Evolutionary conservation across 1,284 basidiomycete genomes (phyloP), one percentile per base, ranked within the genome.

Genomic region (Fomitopsis schrenkii): DNA sequence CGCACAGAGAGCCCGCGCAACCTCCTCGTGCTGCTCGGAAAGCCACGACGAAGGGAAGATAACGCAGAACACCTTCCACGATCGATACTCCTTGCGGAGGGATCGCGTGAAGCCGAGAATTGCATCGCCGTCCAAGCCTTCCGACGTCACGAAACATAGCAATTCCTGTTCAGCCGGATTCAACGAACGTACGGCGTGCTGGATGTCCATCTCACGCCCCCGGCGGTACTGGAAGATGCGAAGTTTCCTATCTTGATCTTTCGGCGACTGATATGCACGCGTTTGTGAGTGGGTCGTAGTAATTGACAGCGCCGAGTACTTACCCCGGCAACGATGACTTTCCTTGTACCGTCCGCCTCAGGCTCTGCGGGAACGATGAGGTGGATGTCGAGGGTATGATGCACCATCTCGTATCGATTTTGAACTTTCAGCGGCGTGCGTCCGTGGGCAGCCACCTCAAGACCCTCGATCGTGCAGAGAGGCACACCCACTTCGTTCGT

Each of bases 101-200:
- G 66, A 59, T 40, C 65, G 35, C 1, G 62, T 64, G 40, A 69
- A 65, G 12, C 68, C 68, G 3, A 61, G 36, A 6, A 59, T 52
- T 38, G 66, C 62, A 26, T 68, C 65, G 14, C 66, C 64, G 44
- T 66, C 52, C 28, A 61, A 28, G 9, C 64, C 66, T 8, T 30
- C 55, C 5, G 61, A 44, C 10, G 65, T 64, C 8, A 62, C 22
- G 46, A 69, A 62, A 59, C 66, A 62, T 15, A 69, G 35, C 1
- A 60, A 42, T 17, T 45, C 41, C 1, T 52, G n/a, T 1, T 48
- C 14, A 2, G 60, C 54, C 6, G 63, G 41, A 40, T 67, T 64
- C 28, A 65, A 61, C 4, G 12, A 6, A 17, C 30, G n/a, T 10
- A 68, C 28, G 14, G 22, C 10, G 0, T 22, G 28, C 42, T 68